phyloP scores from a whole-genome alignment of 371 early-diverging fungal genomes.

The Mortierella sp. region DNA sequence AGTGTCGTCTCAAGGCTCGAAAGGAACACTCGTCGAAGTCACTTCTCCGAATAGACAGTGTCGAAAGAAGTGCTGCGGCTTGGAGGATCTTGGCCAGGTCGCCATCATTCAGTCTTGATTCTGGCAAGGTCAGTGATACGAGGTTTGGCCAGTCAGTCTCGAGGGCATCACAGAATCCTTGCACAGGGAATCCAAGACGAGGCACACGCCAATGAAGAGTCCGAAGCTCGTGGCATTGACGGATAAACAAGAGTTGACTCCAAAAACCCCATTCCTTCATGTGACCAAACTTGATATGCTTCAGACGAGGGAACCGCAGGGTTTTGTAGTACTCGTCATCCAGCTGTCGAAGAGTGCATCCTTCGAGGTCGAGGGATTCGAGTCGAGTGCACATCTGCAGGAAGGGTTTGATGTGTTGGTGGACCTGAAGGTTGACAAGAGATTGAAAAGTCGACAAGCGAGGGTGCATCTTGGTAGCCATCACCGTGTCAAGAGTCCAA shows the following conservation, averaged over 20 bases:
- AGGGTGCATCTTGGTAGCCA: constrained; percentile 7
- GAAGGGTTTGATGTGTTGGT: constrained; percentile 31
- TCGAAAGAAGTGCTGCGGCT: background rate
- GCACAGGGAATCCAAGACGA: constrained; percentile 34
- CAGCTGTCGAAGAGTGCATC: constrained; percentile 29
- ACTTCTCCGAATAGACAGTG: constrained; percentile 29
- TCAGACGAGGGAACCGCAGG: constrained; percentile 26
- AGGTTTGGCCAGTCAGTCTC: constrained; percentile 23
- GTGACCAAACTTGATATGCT: constrained; percentile 26
- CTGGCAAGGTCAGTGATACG: constrained; percentile 22
- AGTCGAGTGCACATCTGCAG: constrained; percentile 39
- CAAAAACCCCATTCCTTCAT: constrained; percentile 23
- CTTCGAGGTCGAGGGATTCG: constrained; percentile 37
- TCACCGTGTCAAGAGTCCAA: background rate
- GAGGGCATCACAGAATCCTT: constrained; percentile 37
- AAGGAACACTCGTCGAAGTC: constrained; percentile 30
- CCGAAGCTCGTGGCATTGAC: constrained; percentile 32
- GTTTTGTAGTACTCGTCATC: constrained; percentile 13
- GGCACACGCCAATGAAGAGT: constrained; percentile 40
- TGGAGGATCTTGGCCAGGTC: constrained; percentile 27
- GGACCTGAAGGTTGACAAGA: constrained; percentile 27
- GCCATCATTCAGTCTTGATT: constrained; percentile 26
- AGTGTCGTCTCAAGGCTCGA: constrained; percentile 22
- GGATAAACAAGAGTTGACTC: constrained; percentile 27
- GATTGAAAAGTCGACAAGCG: constrained; percentile 34